phyloP scores from a whole-genome alignment of 140 eudicot genomes.

The Stevia rebaudiana region DNA sequence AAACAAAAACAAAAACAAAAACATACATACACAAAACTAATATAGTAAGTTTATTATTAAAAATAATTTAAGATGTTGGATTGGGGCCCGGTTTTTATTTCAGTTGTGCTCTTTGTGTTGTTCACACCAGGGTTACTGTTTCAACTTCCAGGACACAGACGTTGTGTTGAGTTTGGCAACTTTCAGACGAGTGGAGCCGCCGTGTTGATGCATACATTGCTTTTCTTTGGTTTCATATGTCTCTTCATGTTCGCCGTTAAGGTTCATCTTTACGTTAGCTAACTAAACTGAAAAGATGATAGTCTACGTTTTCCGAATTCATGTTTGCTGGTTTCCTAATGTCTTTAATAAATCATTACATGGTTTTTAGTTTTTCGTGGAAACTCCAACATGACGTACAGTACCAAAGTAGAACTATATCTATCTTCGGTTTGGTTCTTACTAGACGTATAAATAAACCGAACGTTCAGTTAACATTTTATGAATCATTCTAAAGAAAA shows the following conservation, averaged over 20 bases:
- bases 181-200: conserved; percentile 61
- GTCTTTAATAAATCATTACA: no score
- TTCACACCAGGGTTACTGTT: conserved; percentile 53
- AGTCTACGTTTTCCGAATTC: no score
- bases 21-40: not conserved
- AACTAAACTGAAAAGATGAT: not conserved
- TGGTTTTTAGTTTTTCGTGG: no score
- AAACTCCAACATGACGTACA: no score
- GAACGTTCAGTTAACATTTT: no score
- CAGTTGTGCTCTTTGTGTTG: conserved; percentile 46
- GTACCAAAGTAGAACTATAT: no score
- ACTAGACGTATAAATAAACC: no score
- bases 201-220: conserved; percentile 43
- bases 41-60: not conserved
- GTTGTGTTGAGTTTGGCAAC: conserved; percentile 60
- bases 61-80: conserved; percentile 35
- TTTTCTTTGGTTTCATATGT: conserved; percentile 50
- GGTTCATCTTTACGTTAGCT: conserved; percentile 49
- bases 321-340: no score
- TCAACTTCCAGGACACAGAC: conserved; percentile 48
- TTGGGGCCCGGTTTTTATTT: conserved; percentile 57
- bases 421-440: no score
- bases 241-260: conserved; percentile 48
- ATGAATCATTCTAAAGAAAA: no score
- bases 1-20: not conserved